Evolutionary conservation across 2,329 filamentous ascomycete genomes (phyloP).

Genomic region (Penicillium aurantiogriseum): DNA sequence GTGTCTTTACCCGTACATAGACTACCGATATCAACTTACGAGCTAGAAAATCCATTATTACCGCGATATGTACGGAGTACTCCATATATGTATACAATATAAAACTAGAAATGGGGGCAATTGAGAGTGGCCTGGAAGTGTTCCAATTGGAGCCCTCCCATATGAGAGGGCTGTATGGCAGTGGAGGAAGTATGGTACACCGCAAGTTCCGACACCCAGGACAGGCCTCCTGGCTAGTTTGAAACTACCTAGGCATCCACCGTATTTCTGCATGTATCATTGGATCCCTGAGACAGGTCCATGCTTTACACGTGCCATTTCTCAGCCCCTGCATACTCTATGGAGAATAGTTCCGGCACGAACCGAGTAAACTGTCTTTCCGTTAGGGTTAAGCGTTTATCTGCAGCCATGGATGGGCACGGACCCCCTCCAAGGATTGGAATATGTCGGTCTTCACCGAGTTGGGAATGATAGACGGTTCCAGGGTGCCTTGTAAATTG

Average conservation of each 20-base stretch:
- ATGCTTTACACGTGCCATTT: neutral
- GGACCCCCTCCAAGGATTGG: neutral
- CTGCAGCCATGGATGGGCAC: neutral
- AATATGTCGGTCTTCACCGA: neutral
- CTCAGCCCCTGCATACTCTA: neutral
- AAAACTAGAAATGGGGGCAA: neutral
- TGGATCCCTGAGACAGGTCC: neutral
- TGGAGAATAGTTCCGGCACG: slow-evolving; percentile 8
- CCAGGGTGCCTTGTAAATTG: neutral
- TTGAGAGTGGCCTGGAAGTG: neutral
- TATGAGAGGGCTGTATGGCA: neutral
- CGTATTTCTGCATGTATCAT: neutral
- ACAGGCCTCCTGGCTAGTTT: neutral
- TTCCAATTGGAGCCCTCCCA: neutral
- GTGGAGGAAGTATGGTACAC: neutral
- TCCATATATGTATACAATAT: neutral
- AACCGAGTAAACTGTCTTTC: slow-evolving; percentile 1
- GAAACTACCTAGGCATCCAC: neutral
- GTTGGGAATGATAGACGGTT: neutral
- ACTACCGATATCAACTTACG: neutral
- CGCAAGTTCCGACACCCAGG: neutral
- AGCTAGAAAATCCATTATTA: neutral
- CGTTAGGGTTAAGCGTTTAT: slow-evolving; percentile 5
- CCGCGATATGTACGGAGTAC: neutral
- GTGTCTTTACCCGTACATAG: neutral